Percentiles rank a stretch among this genome's conserved stretches.
phyloP scores from a whole-genome alignment of 78 protist species.

The Guillardia theta region DNA sequence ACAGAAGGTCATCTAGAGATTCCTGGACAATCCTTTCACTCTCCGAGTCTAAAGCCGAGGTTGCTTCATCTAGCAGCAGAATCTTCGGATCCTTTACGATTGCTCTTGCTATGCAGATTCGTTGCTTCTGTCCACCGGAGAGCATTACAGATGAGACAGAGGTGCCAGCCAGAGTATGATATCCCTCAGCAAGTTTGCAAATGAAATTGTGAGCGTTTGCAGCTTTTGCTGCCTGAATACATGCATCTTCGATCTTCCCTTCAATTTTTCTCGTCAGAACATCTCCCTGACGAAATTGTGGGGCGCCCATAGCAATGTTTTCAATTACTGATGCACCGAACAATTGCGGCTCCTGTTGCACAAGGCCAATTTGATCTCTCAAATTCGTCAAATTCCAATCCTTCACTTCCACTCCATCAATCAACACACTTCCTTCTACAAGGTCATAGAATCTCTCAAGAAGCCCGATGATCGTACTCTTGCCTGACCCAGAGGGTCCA shows the following conservation, averaged over 20 bases:
- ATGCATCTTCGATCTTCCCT: constrained; percentile 59
- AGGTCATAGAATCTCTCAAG: constrained; percentile 67
- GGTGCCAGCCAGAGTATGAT: constrained; percentile 72
- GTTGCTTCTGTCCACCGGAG: constrained; percentile 94
- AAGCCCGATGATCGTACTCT: constrained; percentile 63
- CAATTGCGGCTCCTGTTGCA: constrained; percentile 81
- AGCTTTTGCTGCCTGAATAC: constrained; percentile 69
- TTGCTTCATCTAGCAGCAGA: constrained; percentile 91
- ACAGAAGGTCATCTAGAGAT: constrained; percentile 46
- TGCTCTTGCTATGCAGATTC: constrained; percentile 94
- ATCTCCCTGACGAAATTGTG: constrained; percentile 75
- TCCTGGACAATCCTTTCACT: constrained; percentile 81
- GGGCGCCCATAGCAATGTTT: constrained; percentile 46
- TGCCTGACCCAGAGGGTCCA: constrained; percentile 90
- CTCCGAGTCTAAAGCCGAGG: constrained; percentile 82
- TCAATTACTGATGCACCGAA: constrained; percentile 31
- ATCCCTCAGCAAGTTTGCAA: constrained; percentile 59
- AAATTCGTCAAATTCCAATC: constrained; percentile 54
- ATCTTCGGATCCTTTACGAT: constrained; percentile 81
- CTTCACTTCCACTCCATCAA: constrained; percentile 76
- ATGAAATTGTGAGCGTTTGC: constrained; percentile 93
- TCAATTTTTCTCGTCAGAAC: too few relatives aligned
- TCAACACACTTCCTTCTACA: constrained; percentile 36
- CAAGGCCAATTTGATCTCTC: constrained; percentile 69
- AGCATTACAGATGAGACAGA: constrained; percentile 77